Base-by-base conservation (phyloP, 108 stramenopile genomes). In the Schizochytrium sp. region DNA sequence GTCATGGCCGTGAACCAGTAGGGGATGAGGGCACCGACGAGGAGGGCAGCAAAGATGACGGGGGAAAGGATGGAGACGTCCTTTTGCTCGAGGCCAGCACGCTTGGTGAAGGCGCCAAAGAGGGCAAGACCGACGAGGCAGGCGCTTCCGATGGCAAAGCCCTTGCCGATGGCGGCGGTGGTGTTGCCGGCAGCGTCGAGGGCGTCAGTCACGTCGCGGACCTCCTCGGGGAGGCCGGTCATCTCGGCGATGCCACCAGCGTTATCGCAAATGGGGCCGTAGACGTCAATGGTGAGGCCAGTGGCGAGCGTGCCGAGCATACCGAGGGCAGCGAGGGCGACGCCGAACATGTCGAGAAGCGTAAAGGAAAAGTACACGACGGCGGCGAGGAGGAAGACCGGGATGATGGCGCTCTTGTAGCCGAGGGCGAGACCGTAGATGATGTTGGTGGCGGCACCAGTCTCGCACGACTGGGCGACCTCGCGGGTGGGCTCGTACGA, bases 191-290 rank as follows among this genome's bases (percentile, higher is more conserved):
- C 89, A 59, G 98, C 97, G 94, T 99, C 98, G 58, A 99, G 96
- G 58, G 97, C 96, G 93, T 99, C 98, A 53, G 98, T 99, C 94
- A 97, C 97, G 92, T 98, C 97, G 87, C 98, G 97, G 58, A 98
- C 97, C 57, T 92, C 91, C 58, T 96, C 95, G 87, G 96, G 95
- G 53, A 98, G 96, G 90, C 97, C 96, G 57, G 97, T 97, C 98
- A 99, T 99, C 94, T 99, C 98, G 76, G 98, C 98, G 92, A 99
- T 99, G 87, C 98, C 99, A 90, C 99, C 99, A 72, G 99, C 99
- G 91, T 99, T 99, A 89, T 99, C 99, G 91, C 97, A 98, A 43
- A 99, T 97, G 51, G 99, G 99, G 57, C 99, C 99, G 90, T 99
- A 99, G 41, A 97, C 99, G 93, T 99, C 99, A 93, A 98, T 99